Conservation (phyloP, 352 stramenopile genomes). For the Phytophthora brassicae region DNA sequence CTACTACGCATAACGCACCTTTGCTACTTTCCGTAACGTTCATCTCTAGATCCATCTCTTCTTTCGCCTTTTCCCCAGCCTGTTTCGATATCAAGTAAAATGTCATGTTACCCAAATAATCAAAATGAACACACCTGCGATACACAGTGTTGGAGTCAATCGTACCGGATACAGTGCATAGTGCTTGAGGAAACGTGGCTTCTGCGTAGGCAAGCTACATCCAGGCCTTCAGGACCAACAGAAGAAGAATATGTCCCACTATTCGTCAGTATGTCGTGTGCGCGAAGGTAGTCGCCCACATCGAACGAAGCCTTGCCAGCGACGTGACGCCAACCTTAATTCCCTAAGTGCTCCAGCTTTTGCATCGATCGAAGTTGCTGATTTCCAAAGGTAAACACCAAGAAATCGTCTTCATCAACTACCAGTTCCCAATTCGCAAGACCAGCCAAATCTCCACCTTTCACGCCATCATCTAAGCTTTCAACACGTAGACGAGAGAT, state of each 20-base stretch:
- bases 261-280: conserved; percentile 55
- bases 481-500: conserved; percentile 23
- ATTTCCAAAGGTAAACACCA: conserved; percentile 51
- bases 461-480: conserved; percentile 22
- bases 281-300: conserved; percentile 69
- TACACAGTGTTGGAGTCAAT: too few species aligned
- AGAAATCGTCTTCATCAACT: conserved; percentile 40
- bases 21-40: conserved; percentile 56
- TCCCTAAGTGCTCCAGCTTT: conserved; percentile 29
- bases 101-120: too few species aligned
- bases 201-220: conserved; percentile 20
- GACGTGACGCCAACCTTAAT: conserved; percentile 62
- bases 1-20: too few species aligned
- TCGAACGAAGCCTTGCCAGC: conserved; percentile 72
- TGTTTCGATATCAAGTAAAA: conserved; percentile 13
- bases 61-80: conserved; percentile 83
- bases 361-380: conserved; percentile 50
- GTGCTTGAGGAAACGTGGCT: conserved; percentile 66
- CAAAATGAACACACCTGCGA: too few species aligned
- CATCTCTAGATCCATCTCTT: conserved; percentile 76
- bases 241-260: not conserved
- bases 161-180: conserved; percentile 77
- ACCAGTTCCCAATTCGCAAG: conserved; percentile 48
- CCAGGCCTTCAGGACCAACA: not conserved
- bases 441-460: conserved; percentile 23